phyloP scores from a whole-genome alignment of 202 grass and related monocot genomes.

The Carex arenaria region DNA sequence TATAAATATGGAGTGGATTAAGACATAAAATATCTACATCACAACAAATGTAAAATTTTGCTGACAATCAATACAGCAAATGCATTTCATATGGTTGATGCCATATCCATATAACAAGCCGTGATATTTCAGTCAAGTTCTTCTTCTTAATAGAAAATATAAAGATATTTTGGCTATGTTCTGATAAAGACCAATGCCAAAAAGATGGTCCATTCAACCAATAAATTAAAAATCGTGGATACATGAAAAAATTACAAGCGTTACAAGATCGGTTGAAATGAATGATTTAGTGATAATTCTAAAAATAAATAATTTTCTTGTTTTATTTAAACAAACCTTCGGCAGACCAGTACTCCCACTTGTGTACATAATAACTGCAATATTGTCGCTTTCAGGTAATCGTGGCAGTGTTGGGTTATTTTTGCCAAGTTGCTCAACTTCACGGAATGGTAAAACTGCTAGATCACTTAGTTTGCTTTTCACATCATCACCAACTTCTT shows the following conservation, averaged over 20 bases:
- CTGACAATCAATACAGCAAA: neutral
- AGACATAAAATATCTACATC: neutral
- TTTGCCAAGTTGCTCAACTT: slow-evolving; percentile 68
- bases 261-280: neutral
- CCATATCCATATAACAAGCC: neutral
- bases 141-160: neutral
- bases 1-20: slow-evolving; percentile 12
- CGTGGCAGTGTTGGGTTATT: slow-evolving; percentile 36
- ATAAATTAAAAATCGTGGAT: neutral
- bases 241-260: neutral
- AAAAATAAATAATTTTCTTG: neutral
- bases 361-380: slow-evolving; percentile 91
- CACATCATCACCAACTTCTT: slow-evolving; percentile 46
- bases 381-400: slow-evolving; percentile 56
- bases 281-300: neutral
- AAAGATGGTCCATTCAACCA: neutral
- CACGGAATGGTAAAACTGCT: slow-evolving; percentile 47
- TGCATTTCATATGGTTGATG: neutral
- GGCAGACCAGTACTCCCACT: slow-evolving; percentile 87
- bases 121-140: neutral
- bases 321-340: slow-evolving; percentile 46
- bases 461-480: slow-evolving; percentile 36
- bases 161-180: neutral
- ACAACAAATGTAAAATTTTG: neutral
- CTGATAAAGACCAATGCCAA: neutral